Base-by-base conservation (phyloP, 2,329 filamentous ascomycete genomes). In the Neonectria neomacrospora region DNA sequence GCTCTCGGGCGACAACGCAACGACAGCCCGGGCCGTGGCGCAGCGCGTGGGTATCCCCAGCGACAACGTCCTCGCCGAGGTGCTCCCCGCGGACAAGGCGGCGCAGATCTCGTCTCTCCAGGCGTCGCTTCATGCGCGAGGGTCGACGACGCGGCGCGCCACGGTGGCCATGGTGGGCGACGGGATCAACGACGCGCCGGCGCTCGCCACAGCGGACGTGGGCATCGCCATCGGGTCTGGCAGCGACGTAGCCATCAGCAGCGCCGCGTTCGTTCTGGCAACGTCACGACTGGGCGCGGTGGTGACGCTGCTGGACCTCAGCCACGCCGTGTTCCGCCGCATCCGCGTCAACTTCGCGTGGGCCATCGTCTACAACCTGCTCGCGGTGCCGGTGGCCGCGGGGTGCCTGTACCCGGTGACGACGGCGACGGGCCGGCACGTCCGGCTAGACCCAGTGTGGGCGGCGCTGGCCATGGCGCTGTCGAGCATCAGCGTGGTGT, bases 391-490 rank as follows among this genome's bases (percentile, higher is more conserved):
- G 1, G 84, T 97, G 60, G 93, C 93, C 0, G 93, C 93, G 0
- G 93, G 93, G 1, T 91, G 90, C 39, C 80, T 96, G 62, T 96
- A 92, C 76, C 80, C 85, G 2, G 67, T 90, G 50, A 75, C 72
- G 56, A 82, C 82, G 50, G 75, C 77, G 3, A 72, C 75, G 2
- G 85, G 83, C 2, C 75, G 76, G 30, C 90, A 91, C 74, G 78
- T 93, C 20, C 81, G 86, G 64, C 79, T 94, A 50, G 90, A 92
- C 75, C 91, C 91, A 0, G 91, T 92, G 1, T 97, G 94, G 94
- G 95, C 94, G 5, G 91, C 90, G 68, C 79, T 97, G 75, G 94
- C 94, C 1, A 98, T 97, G 95, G 95, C 95, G 26, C 78, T 94
- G 77, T 97, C 94, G 78, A 95, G 91, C 77, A 90, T 97, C 69